A percentile compares a stretch with the other conserved stretches of the same genome.
Conservation (phyloP, 129 eudicot genomes). For the Lactuca saligna region DNA sequence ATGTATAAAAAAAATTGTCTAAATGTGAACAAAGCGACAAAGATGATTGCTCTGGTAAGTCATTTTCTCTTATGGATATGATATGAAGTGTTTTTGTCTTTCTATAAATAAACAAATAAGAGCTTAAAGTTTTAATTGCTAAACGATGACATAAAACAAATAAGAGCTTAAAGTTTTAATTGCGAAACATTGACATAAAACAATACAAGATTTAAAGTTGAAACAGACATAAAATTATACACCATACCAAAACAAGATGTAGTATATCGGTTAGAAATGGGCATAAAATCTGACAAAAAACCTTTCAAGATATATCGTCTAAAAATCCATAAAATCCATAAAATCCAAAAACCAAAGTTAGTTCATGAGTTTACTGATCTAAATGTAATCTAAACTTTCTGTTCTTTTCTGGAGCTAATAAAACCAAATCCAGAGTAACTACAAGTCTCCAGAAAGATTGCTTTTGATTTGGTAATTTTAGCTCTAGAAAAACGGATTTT, state of each 20-base stretch:
- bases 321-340: slow-evolving; percentile 4
- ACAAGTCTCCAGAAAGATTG: background rate
- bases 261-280: background rate
- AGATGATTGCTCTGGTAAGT: too few species aligned
- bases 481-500: slow-evolving; percentile 9
- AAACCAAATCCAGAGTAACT: slow-evolving; percentile 23
- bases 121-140: too few species aligned
- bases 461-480: slow-evolving; percentile 16
- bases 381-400: background rate
- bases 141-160: too few species aligned
- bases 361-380: background rate
- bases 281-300: slow-evolving; percentile 19
- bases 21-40: too few species aligned
- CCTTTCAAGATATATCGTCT: background rate
- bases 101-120: too few species aligned
- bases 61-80: too few species aligned
- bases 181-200: too few species aligned
- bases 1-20: too few species aligned
- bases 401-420: slow-evolving; percentile 14
- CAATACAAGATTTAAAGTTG: background rate
- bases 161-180: too few species aligned
- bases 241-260: background rate
- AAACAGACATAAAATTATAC: background rate
- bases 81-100: too few species aligned
- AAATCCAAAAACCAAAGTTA: slow-evolving; percentile 12